phyloP scores from a whole-genome alignment of 164 flowering plant genomes.

The Vitis amurensis region DNA sequence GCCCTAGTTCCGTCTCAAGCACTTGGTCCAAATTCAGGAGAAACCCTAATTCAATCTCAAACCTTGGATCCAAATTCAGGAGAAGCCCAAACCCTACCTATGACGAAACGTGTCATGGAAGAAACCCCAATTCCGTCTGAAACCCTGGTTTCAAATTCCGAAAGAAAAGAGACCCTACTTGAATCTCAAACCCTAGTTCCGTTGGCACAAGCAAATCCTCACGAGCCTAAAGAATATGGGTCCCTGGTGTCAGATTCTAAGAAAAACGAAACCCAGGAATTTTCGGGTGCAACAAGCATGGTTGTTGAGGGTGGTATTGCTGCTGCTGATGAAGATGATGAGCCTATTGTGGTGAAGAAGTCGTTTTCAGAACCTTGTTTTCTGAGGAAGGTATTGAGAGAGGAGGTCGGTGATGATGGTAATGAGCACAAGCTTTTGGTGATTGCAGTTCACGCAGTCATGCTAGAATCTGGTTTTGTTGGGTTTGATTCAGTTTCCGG shows the following conservation, averaged over 20 bases:
- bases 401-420: constrained; percentile 33
- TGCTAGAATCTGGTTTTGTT: constrained; percentile 76
- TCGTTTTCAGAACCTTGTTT: constrained; percentile 45
- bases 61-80: background rate
- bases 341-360: constrained; percentile 5
- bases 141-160: constrained; percentile 2
- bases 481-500: constrained; percentile 36
- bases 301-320: constrained; percentile 4
- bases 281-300: constrained; percentile 6
- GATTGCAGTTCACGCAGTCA: constrained; percentile 69
- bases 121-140: background rate
- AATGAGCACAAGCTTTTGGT: constrained; percentile 36
- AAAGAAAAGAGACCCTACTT: constrained; percentile 1
- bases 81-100: background rate
- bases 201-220: background rate
- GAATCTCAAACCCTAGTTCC: background rate
- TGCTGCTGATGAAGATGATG: constrained; percentile 22
- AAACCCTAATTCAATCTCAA: background rate
- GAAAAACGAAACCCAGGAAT: background rate
- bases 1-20: background rate
- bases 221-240: background rate
- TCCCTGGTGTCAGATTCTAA: background rate
- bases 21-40: constrained; percentile 1
- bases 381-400: constrained; percentile 48
- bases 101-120: background rate